Evolutionary conservation across 495 filamentous ascomycete genomes (phyloP).

Genomic region (Penicillium coffeae): DNA sequence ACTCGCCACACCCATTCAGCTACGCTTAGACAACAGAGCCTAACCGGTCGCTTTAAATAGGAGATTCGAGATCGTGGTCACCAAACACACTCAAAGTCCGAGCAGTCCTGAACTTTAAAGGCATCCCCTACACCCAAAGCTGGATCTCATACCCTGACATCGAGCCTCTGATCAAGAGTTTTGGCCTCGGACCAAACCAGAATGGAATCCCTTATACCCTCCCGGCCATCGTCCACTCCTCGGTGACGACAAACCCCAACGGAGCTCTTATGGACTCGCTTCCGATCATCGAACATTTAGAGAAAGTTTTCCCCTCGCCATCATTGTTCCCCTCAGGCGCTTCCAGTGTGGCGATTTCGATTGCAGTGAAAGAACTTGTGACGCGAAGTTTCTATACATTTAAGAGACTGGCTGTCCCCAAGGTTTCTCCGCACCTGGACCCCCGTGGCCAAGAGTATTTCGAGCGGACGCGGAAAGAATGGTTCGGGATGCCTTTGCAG

Average conservation of each 20-base stretch:
- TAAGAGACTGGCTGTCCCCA: conserved; percentile 16
- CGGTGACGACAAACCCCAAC: conserved; percentile 21
- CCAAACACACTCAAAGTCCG: conserved; percentile 38
- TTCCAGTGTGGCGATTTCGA: conserved; percentile 23
- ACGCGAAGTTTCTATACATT: background rate
- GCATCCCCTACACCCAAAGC: conserved; percentile 38
- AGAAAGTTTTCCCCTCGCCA: conserved; percentile 28
- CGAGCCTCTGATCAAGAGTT: conserved; percentile 24
- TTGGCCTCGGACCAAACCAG: conserved; percentile 24
- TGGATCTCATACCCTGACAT: conserved; percentile 44
- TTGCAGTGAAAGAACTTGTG: conserved; percentile 46
- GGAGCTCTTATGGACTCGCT: conserved; percentile 38
- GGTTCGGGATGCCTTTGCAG: conserved; percentile 29
- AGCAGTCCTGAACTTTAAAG: conserved; percentile 39
- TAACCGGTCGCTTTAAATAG: no score
- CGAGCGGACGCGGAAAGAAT: conserved; percentile 22
- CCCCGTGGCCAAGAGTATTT: conserved; percentile 30
- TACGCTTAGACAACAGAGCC: no score
- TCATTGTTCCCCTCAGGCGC: conserved; percentile 33
- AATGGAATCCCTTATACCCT: conserved; percentile 30
- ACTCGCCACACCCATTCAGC: no score
- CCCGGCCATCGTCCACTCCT: conserved; percentile 33
- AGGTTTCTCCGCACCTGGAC: conserved; percentile 23
- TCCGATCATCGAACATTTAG: conserved; percentile 35
- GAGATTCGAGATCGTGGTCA: conserved; percentile 36